Evolutionary conservation across 306 rosid species (phyloP).

Genomic region (Rosa chinensis): DNA sequence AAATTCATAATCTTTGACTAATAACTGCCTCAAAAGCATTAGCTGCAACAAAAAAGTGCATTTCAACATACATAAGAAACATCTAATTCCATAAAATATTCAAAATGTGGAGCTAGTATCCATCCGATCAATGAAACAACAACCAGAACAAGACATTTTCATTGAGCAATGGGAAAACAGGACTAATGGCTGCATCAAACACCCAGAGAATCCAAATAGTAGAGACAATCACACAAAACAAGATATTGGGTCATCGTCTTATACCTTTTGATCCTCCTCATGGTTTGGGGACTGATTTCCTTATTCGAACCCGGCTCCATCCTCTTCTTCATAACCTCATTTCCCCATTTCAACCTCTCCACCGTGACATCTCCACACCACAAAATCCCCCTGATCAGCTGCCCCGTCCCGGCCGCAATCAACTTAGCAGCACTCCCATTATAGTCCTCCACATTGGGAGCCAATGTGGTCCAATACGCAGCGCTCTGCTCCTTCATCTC

Average conservation of each 20-base stretch:
- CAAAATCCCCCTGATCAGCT: constrained; percentile 73
- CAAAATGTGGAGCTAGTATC: neutral
- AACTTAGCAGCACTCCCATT: constrained; percentile 67
- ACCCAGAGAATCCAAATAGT: neutral
- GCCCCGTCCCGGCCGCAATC: constrained; percentile 79
- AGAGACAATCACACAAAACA: neutral
- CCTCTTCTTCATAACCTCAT: constrained; percentile 73
- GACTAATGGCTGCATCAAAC: constrained; percentile 2
- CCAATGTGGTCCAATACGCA: constrained; percentile 93
- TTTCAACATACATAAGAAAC: neutral
- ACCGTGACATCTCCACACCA: constrained; percentile 98
- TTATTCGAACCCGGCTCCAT: constrained; percentile 39
- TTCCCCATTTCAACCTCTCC: constrained; percentile 84
- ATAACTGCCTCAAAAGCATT: neutral
- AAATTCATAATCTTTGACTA: neutral
- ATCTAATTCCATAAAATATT: neutral
- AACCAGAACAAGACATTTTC: constrained; percentile 16
- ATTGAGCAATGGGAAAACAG: neutral
- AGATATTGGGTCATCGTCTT: neutral
- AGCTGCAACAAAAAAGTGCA: neutral
- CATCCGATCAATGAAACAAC: constrained; percentile 2
- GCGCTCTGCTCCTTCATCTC: constrained; percentile 70
- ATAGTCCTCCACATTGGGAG: constrained; percentile 94
- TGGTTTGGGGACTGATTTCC: constrained; percentile 69
- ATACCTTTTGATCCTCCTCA: constrained; percentile 83